Conservation (phyloP, 345 rosid genomes). For the Lepidium sativum region DNA sequence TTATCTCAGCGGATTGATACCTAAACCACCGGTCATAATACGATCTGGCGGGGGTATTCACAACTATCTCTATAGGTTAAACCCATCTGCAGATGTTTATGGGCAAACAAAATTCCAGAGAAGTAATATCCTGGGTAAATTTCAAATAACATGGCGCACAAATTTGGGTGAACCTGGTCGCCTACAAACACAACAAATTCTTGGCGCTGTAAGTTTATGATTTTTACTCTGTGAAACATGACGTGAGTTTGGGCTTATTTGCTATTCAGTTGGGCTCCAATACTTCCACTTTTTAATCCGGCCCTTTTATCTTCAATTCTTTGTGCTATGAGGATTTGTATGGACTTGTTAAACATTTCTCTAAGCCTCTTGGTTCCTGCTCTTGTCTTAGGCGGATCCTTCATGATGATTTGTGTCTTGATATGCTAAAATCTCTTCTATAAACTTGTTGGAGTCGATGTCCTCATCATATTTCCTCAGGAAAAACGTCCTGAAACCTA, state of each 20-base stretch:
- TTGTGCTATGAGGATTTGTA: no score
- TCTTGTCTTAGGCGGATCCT: no score
- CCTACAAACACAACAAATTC: constrained; percentile 93
- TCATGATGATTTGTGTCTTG: no score
- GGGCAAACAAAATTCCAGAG: constrained; percentile 48
- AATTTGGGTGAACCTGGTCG: constrained; percentile 99
- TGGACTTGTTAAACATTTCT: no score
- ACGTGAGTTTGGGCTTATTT: neutral
- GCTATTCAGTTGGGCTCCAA: neutral
- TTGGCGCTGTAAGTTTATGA: constrained; percentile 60
- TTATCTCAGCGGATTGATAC: constrained; percentile 43
- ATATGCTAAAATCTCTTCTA: no score
- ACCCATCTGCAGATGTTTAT: constrained; percentile 37
- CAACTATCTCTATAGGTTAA: constrained; percentile 74
- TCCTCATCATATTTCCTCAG: no score
- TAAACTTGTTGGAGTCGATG: no score
- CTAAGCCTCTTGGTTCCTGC: no score
- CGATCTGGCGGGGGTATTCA: constrained; percentile 88
- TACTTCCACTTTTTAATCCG: no score
- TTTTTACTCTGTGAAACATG: neutral
- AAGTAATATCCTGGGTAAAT: constrained; percentile 81
- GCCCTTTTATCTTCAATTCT: no score
- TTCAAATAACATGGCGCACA: constrained; percentile 95
- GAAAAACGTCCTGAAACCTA: no score
- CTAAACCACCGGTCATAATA: constrained; percentile 65